Evolutionary conservation across 148 eudicot genomes (phyloP).

Genomic region (Camellia sinensis): DNA sequence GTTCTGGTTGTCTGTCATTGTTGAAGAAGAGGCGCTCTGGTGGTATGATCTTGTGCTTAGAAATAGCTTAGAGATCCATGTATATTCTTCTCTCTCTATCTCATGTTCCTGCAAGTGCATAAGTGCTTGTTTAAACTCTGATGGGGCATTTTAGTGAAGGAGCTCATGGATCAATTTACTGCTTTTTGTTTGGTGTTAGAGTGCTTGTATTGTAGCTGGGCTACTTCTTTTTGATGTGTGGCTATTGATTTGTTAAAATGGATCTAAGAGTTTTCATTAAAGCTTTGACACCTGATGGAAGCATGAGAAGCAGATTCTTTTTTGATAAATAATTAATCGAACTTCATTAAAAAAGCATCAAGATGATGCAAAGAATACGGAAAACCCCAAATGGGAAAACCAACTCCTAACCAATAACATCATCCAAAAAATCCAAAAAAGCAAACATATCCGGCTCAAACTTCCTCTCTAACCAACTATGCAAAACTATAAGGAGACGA

Average conservation of each 20-base stretch:
- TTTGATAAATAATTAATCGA: background rate
- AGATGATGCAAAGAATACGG: too few species aligned
- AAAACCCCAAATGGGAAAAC: too few species aligned
- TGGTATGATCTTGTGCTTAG: constrained; percentile 50
- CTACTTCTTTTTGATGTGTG: background rate
- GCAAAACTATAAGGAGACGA: too few species aligned
- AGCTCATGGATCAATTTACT: background rate
- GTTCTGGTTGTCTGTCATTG: constrained; percentile 68
- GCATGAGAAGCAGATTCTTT: background rate
- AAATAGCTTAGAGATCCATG: constrained; percentile 5
- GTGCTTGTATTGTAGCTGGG: constrained; percentile 7
- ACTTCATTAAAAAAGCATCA: too few species aligned
- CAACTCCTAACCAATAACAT: too few species aligned
- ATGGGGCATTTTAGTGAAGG: background rate
- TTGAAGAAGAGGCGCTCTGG: constrained; percentile 78
- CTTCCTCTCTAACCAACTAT: too few species aligned
- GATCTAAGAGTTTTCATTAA: background rate
- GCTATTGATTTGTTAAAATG: background rate
- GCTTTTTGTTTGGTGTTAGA: constrained; percentile 5
- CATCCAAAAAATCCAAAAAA: too few species aligned
- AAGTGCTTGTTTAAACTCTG: background rate
- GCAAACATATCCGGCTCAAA: too few species aligned
- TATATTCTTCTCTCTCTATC: constrained; percentile 5
- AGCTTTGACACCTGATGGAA: constrained; percentile 6
- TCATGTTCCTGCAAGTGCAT: constrained; percentile 1